These are phyloP conservation scores for Fusarium papillatum DNA, from an alignment of 2,329 filamentous ascomycete genomes.

Conservation along the genomic window DNA sequence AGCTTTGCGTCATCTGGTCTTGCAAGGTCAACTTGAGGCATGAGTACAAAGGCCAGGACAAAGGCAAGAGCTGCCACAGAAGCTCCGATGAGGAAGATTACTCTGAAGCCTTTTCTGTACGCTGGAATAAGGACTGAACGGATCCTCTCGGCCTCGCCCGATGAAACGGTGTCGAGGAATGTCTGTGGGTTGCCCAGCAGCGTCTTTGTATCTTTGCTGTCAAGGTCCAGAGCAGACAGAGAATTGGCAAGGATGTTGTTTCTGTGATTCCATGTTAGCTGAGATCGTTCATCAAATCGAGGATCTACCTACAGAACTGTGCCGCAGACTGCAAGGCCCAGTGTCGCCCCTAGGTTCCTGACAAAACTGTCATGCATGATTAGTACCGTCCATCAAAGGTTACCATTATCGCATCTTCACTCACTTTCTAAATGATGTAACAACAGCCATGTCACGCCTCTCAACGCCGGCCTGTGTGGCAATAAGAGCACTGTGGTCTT, in stretches of 20 bases:
- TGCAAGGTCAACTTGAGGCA: constrained; percentile 55
- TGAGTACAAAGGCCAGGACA: constrained; percentile 52
- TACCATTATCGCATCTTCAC: constrained; percentile 9
- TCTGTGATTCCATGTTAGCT: constrained; percentile 30
- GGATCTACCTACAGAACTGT: constrained; percentile 51
- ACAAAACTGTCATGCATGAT: constrained; percentile 48
- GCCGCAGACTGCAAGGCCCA: constrained; percentile 55
- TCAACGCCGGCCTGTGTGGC: constrained; percentile 69
- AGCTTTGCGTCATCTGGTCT: constrained; percentile 53
- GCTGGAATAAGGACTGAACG: constrained; percentile 51
- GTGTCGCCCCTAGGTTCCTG: constrained; percentile 54
- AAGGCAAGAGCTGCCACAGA: constrained; percentile 52
- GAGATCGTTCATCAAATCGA: background rate
- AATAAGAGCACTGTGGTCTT: constrained; percentile 55
- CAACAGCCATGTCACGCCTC: constrained; percentile 58
- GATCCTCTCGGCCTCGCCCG: constrained; percentile 46
- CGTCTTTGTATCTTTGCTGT: constrained; percentile 35
- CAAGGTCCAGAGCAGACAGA: constrained; percentile 44
- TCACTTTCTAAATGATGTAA: constrained; percentile 59
- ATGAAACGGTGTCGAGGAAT: constrained; percentile 46
- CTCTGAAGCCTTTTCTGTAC: constrained; percentile 52
- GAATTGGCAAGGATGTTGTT: constrained; percentile 53
- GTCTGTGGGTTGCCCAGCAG: constrained; percentile 51
- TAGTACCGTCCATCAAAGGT: background rate
- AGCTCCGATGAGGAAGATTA: constrained; percentile 55